Percentiles rank a stretch among this genome's conserved stretches.
phyloP scores from a whole-genome alignment of 352 stramenopile genomes.

The Pythium phragmiticola region DNA sequence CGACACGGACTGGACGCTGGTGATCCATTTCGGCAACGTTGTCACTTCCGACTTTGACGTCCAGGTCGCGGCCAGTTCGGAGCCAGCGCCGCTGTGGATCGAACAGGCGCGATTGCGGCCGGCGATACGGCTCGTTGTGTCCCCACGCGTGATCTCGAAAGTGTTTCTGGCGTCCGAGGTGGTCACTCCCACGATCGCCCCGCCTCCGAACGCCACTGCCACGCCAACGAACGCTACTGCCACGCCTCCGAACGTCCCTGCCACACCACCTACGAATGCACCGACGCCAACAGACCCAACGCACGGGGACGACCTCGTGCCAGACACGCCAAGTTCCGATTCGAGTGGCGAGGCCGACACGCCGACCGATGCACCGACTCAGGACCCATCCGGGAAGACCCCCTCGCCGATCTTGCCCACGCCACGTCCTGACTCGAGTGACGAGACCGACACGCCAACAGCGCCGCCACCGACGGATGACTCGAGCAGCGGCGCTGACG shows the following conservation, averaged over 20 bases:
- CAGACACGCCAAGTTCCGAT: too few relatives aligned
- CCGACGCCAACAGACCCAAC: neutral
- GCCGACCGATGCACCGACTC: neutral
- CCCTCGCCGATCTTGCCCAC: too few relatives aligned
- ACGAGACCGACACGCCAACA: neutral
- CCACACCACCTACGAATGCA: too few relatives aligned
- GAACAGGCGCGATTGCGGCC: conserved; percentile 7
- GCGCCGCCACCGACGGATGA: too few relatives aligned
- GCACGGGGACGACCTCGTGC: too few relatives aligned
- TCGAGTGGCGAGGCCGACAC: neutral
- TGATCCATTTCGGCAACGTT: conserved; percentile 8
- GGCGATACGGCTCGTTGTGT: conserved; percentile 5
- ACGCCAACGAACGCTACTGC: too few relatives aligned
- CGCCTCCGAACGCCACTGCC: too few relatives aligned
- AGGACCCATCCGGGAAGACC: neutral
- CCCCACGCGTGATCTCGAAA: neutral
- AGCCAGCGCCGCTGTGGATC: conserved; percentile 1
- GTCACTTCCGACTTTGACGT: conserved; percentile 24
- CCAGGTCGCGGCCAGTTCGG: conserved; percentile 9
- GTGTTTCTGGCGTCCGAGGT: conserved; percentile 7
- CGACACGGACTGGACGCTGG: conserved; percentile 11
- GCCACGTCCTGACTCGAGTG: too few relatives aligned
- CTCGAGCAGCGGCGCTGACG: too few relatives aligned
- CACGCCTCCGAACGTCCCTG: too few relatives aligned
- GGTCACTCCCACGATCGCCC: neutral